Evolutionary conservation across 2,329 filamentous ascomycete species (phyloP), one percentile per base, ranked within the genome.

Genomic region (Mollisia scopiformis): DNA sequence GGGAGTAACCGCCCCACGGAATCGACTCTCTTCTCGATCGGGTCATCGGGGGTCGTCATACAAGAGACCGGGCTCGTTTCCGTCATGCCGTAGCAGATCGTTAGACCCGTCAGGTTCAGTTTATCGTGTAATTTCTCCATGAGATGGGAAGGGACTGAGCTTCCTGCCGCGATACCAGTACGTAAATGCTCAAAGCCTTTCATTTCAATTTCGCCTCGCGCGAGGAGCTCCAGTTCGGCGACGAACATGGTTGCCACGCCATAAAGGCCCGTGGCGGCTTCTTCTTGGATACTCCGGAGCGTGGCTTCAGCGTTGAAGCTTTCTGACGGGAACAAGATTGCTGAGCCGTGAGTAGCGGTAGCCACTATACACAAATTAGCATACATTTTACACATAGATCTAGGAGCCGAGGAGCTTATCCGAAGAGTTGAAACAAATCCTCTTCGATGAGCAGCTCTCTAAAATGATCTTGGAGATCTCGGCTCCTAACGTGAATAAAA

Each of bases 201-300:
- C 33, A 78, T 62, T 0, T 77, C 64, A 46, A 72, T 23, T 2
- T 68, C 72, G 16, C 80, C 79, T 25, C 79, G 76, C 30, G 87
- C 81, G 7, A 97, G 82, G 1, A 93, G 83, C 67, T 96, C 92
- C 4, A 98, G 83, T 70, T 96, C 88, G 27, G 93, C 88, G n/a
- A 89, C 84, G 69, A 97, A 94, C 95, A 98, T 99, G 56, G 94
- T 98, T 3, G 92, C 87, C 0, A 98, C 94, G 59, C 94, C 93
- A 75, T 97, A 95, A 0, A 97, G 83, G 0, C 83, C 86, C 0
- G 85, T 87, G 25, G 84, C 86, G 11, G 76, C 74, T 64, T 84
- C 79, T 60, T 82, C 81, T 58, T 69, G 68, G 7, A 72, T 63
- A 1, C 85, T 80, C 59, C 80, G 77, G 0, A 97, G 80, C 0